Evolutionary conservation across 1,284 basidiomycete species (phyloP), one percentile per base, ranked within the genome.

Genomic region (Moniliophthora roreri): DNA sequence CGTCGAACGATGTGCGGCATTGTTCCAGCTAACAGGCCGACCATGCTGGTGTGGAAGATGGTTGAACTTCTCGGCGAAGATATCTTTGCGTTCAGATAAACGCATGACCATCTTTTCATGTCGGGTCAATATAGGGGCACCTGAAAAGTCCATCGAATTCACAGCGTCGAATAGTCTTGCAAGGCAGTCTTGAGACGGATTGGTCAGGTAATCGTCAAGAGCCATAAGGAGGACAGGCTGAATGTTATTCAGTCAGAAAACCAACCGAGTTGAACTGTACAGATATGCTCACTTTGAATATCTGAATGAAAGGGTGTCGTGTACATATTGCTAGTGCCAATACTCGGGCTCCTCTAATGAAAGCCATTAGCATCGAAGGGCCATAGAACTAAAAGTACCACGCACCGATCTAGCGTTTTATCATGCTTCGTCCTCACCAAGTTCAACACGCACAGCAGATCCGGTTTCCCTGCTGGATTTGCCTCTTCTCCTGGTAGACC

Each of bases 241-340:
- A 28, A 13, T 18, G 57, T 28, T 35, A 57, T 57, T 54, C 35
- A 53, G 28, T 38, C 24, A 37, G 15, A n/a, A 3, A 24, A 21
- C n/a, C 9, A 8, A 23, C 37, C 15, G 18, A 34, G 53, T 18
- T n/a, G 4, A 44, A 18, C 9, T 34, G 15, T 35, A 11, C 9
- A 26, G 38, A 45, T 9, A 16, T 16, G 68, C 76, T 59, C 55
- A 89, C 93, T 81, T 98, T 98, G 84, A 97, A 99, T 63, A 98
- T 93, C 63, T 98, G 93, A 55, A 99, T 94, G 70, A 92, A 98
- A 0, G 97, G 95, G 71, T 96, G 89, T 23, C 89, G 85, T 0
- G 95, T 96, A 65, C 93, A 97, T 59, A 99, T 92, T 15, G 96
- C 96, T 75, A 99, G 82, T 3, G 96, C 96, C 71, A 98, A 93